Conservation (phyloP, 1,284 basidiomycete genomes). For the Leccinum huronense region DNA sequence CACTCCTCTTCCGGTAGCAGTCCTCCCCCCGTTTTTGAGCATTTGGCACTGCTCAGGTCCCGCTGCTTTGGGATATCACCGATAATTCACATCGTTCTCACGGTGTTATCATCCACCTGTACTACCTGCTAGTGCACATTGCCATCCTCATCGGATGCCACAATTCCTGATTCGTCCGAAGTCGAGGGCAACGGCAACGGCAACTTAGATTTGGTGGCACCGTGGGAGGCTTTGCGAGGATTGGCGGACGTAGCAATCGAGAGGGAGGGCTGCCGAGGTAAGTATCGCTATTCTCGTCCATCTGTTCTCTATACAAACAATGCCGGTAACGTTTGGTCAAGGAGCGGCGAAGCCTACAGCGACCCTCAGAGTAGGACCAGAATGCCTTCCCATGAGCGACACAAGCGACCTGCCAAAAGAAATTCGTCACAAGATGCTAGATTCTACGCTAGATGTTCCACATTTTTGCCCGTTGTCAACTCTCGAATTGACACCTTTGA, state of each 20-base stretch:
- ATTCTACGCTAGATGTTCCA: slow-evolving; percentile 85
- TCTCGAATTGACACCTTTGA: slow-evolving; percentile 76
- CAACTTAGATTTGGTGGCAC: slow-evolving; percentile 77
- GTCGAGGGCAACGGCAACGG: slow-evolving; percentile 68
- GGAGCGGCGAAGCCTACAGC: slow-evolving; percentile 67
- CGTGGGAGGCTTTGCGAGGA: slow-evolving; percentile 78
- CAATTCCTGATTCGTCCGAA: slow-evolving; percentile 76
- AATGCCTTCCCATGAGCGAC: slow-evolving; percentile 66
- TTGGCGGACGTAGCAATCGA: slow-evolving; percentile 77
- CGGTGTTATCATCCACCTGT: slow-evolving; percentile 33
- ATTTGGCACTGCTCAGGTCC: slow-evolving; percentile 51
- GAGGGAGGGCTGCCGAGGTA: slow-evolving; percentile 64
- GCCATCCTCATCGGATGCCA: slow-evolving; percentile 58
- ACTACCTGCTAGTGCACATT: slow-evolving; percentile 49
- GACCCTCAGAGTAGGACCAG: slow-evolving; percentile 71
- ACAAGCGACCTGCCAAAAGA: slow-evolving; percentile 63
- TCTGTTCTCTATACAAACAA: neutral
- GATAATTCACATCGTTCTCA: slow-evolving; percentile 43
- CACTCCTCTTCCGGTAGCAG: slow-evolving; percentile 42
- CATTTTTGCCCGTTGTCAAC: slow-evolving; percentile 87
- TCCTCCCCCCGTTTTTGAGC: slow-evolving; percentile 69
- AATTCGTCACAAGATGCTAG: slow-evolving; percentile 62
- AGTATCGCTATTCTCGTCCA: slow-evolving; percentile 14
- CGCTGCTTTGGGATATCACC: slow-evolving; percentile 54
- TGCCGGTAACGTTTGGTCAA: slow-evolving; percentile 25